Base-by-base conservation (phyloP, 2,329 filamentous ascomycete species). In the Cladorrhinum sp. region DNA sequence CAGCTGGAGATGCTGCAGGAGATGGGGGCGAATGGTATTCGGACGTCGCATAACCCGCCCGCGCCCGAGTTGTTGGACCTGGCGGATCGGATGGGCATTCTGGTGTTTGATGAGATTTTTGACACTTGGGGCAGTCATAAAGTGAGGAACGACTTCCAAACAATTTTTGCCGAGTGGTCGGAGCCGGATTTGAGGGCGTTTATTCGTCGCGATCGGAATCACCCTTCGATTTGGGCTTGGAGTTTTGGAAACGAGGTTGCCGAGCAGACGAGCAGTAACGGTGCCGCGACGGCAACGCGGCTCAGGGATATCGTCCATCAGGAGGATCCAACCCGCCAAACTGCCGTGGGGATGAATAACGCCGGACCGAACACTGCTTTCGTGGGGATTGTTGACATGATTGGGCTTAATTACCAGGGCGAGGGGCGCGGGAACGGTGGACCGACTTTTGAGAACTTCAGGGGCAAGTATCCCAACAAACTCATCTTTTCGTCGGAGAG, bases 321-420 rank as follows among this genome's bases (percentile, higher is more conserved):
- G 4, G 82, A 85, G 64, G 82, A 84, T 57, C 64, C 75, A 0
- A 82, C 80, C 0, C 74, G 81, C 1, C 75, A 72, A 1, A 68
- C 72, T 0, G 82, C 80, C 0, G 72, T 76, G 0, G 77, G 74
- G 0, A 77, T 82, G 76, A 82, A 83, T 69, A 67, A 65, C 9
- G 82, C 80, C 3, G 65, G 69, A 2, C 73, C 80, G 0, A 70
- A 71, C 30, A 74, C 68, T 46, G 65, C 75, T 0, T 74, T 83
- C 30, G 70, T 78, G 1, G 61, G 67, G 0, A 71, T 73, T 1
- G 62, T 83, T 33, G 81, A 84, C 65, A 72, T 84, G 49, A 69
- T 80, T n/a, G 76, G 77, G 20, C 68, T 84, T 4, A 85, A 85
- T 71, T 85, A 84, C 69, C 82, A 84, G 65, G 82, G 82, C 56